Percentiles rank a stretch among this genome's conserved stretches.
Evolutionary conservation across 495 filamentous ascomycete species (phyloP).

Genomic region (Neurospora hispaniola): DNA sequence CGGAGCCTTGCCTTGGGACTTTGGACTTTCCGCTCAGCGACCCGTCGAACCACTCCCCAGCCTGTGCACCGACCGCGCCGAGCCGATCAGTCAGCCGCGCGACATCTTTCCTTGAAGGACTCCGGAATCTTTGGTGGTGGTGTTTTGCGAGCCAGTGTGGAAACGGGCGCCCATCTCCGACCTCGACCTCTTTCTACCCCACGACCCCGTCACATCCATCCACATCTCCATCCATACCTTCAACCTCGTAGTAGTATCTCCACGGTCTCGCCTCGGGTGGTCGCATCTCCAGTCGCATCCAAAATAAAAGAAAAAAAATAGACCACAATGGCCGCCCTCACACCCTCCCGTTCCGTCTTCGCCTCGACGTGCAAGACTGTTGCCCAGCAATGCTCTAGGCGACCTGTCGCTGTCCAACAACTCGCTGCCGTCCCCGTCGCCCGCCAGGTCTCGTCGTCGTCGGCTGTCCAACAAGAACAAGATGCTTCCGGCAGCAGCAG

Average conservation of each 20-base stretch:
- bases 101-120: neutral
- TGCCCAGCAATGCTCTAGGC: conserved; percentile 10
- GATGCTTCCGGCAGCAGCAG: neutral
- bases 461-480: conserved; percentile 2
- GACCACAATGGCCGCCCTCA: conserved; percentile 18
- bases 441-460: conserved; percentile 15
- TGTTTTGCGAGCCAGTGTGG: neutral
- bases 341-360: conserved; percentile 17
- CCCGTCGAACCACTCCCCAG: neutral
- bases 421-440: conserved; percentile 1
- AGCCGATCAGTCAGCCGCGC: neutral
- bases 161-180: neutral
- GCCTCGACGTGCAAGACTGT: conserved; percentile 12
- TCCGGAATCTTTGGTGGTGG: neutral
- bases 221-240: neutral
- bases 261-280: neutral
- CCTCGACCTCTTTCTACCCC: neutral
- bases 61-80: neutral
- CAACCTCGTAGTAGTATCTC: neutral
- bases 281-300: neutral
- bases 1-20: neutral
- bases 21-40: neutral
- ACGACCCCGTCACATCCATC: neutral
- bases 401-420: conserved; percentile 4
- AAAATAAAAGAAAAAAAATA: neutral